Evolutionary conservation across 2,329 filamentous ascomycete genomes (phyloP), one percentile per base, ranked within the genome.

Genomic region (Colletotrichum sp.): DNA sequence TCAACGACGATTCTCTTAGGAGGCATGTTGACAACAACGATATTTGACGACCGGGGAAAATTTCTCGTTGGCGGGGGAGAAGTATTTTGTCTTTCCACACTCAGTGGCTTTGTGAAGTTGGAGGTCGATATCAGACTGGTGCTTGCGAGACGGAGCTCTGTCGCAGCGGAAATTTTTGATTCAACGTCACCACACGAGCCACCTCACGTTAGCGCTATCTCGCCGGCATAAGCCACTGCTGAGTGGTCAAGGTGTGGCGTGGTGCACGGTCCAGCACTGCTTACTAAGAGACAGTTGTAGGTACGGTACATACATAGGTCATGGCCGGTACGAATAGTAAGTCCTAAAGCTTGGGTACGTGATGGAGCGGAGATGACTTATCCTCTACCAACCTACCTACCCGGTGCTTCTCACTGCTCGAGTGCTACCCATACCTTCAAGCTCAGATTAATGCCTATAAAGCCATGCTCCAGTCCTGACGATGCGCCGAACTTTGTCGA

Each of bases 1-100:
- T 91, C 88, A 79, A 91, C 87, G 75, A 87, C 83, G 77, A 92
- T 86, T 84, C 89, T 87, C 86, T 92, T 93, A 79, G 92, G 91
- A 82, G 92, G 86, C 93, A 95, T 95, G 78, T 72, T 87, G 80
- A 55, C 16, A 57, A 21, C 24, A 64, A 13, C 18, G n/a, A 39
- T 70, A 28, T 65, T 52, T 30, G 21, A 63, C 26, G 36, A n/a
- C 24, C 21, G 18, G 30, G 16, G n/a, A 13, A 28, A 32, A 7
- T 60, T 7, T 67, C n/a, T 67, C 26, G 67, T 67, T 3, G 63
- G 28, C 28, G 30, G 68, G 67, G 52, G 28, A 13, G 18, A 8
- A 32, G 55, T 34, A 55, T 64, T 16, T 36, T 28, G 64, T 48
- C 63, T 67, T 69, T 76, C 18, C 64, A 21, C 28, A 32, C 48